Evolutionary conservation across 371 early-diverging fungal genomes (phyloP), one percentile per base, ranked within the genome.

Genomic region (Mucor velutinosus): DNA sequence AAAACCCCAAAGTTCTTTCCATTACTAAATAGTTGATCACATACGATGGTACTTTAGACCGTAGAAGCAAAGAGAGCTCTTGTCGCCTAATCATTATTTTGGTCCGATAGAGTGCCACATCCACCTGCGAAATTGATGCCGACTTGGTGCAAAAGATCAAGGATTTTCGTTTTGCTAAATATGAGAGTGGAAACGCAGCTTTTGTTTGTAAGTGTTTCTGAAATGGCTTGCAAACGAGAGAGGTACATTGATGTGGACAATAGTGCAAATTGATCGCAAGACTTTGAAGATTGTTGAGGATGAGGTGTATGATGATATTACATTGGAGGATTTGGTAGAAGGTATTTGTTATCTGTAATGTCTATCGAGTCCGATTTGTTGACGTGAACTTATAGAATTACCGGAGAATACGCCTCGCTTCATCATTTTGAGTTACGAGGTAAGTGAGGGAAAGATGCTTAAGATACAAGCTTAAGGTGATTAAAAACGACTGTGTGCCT

Each of bases 331-430:
- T 12, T 70, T 92, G 7, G 76, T 83, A 1, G 91, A 91, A 32
- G 81, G 83, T 82, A 41, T 74, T 3, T 11, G 14, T 8, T 19
- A 3, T 21, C 14, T 15, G 27, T 27, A 0, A 51, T 23, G 10
- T 12, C 10, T 23, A 14, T 25, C 1, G 5, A 12, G 25, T 23
- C 4, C 51, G 8, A 10, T 7, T 45, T 47, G 21, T 21, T 47
- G 11, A 47, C 47, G 21, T 47, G 47, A n/a, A 7, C n/a, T 14
- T n/a, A 37, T 65, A 84, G 87, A 87, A 69, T 76, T 93, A 19
- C 93, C 92, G 1, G 92, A 91, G 27, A 87, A 85, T 49, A 71
- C 80, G 17, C 93, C 93, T 17, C 86, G 92, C 5, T 93, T 86
- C 56, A 67, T 93, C 19, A 76, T 92, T 33, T 67, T 92, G 39